phyloP scores from a whole-genome alignment of 805 yeast species.

The Saccharomycopsis selenospora region DNA sequence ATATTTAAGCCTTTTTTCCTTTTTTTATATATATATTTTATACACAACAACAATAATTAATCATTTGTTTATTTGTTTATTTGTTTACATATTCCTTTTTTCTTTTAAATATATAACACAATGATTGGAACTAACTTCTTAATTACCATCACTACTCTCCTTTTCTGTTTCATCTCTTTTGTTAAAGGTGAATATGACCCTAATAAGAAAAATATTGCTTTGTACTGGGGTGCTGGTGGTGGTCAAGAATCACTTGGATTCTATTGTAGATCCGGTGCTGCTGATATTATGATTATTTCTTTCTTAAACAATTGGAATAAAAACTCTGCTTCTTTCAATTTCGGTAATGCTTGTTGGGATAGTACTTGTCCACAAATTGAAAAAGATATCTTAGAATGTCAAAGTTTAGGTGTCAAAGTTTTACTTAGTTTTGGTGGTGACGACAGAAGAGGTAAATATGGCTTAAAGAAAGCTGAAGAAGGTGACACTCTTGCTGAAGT shows the following conservation, averaged over 20 bases:
- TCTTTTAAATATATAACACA: no score
- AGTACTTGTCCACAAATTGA: slow-evolving; percentile 41
- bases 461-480: slow-evolving; percentile 75
- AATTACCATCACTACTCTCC: background rate
- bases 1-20: no score
- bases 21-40: no score
- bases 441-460: slow-evolving; percentile 55
- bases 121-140: background rate
- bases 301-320: slow-evolving; percentile 28
- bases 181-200: slow-evolving; percentile 10
- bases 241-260: slow-evolving; percentile 36
- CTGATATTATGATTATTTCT: slow-evolving; percentile 33
- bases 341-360: slow-evolving; percentile 39
- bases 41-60: no score
- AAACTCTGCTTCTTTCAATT: slow-evolving; percentile 31
- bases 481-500: slow-evolving; percentile 57
- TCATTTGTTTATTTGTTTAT: no score
- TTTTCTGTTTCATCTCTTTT: background rate
- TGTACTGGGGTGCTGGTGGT: slow-evolving; percentile 61
- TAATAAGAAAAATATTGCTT: slow-evolving; percentile 40
- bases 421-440: slow-evolving; percentile 73
- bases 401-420: slow-evolving; percentile 68
- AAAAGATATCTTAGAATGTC: slow-evolving; percentile 67
- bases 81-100: no score
- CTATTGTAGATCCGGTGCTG: slow-evolving; percentile 49